phyloP scores from a whole-genome alignment of 192 early-diverging fungal species.

The Linnemannia zychae region DNA sequence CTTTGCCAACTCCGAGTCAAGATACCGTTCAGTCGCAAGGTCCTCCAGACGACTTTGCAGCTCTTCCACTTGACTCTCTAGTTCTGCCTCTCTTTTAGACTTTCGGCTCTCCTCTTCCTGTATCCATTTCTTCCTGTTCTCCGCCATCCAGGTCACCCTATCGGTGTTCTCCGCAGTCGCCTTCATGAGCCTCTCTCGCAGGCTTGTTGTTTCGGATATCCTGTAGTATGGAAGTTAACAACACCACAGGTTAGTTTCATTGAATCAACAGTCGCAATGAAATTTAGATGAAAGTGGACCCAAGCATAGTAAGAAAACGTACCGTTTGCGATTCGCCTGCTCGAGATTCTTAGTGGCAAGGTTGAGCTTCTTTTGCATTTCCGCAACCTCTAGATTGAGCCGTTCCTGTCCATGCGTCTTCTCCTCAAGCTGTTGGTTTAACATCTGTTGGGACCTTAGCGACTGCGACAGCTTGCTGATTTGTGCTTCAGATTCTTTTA shows the following conservation, averaged over 20 bases:
- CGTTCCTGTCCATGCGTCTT: constrained; percentile 8
- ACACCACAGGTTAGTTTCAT: neutral
- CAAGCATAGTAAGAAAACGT: neutral
- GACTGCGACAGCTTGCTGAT: neutral
- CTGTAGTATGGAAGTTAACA: neutral
- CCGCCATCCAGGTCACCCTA: constrained; percentile 10
- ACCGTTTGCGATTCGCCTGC: constrained; percentile 19
- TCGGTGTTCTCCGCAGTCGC: constrained; percentile 12
- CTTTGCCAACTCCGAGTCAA: constrained; percentile 22
- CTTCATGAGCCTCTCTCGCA: constrained; percentile 21
- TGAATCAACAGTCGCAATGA: neutral
- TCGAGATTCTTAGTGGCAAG: constrained; percentile 14
- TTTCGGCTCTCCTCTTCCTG: constrained; percentile 13
- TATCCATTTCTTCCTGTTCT: constrained; percentile 23
- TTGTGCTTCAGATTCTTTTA: neutral
- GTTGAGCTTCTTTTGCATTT: constrained; percentile 17
- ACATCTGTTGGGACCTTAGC: constrained; percentile 6
- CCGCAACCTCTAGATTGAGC: neutral
- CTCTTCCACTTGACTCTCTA: constrained; percentile 16
- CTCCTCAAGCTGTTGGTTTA: constrained; percentile 26
- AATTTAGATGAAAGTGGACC: neutral
- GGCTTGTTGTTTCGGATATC: constrained; percentile 4
- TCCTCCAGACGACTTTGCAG: constrained; percentile 26
- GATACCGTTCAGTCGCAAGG: constrained; percentile 26
- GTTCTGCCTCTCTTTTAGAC: neutral